These are phyloP conservation scores for Termitomyces sp. DNA, from an alignment of 768 basidiomycete genomes.

Conservation along the genomic window DNA sequence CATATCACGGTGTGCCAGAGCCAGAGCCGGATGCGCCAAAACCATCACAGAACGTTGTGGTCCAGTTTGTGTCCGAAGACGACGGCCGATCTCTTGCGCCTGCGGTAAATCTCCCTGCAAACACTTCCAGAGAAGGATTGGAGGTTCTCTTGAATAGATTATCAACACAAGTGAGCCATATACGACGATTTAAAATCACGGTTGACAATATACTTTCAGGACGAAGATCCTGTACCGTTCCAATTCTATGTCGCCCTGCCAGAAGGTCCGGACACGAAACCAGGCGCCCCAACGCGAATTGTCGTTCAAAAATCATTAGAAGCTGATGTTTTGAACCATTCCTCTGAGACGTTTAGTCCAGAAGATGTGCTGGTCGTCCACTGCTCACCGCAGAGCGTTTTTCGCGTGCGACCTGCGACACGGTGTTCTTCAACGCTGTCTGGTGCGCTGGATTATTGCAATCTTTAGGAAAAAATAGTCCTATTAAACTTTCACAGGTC, in stretches of 20 bases:
- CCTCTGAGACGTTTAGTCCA: conserved; percentile 64
- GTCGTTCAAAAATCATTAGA: conserved; percentile 83
- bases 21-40: conserved; percentile 44
- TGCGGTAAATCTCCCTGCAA: conserved; percentile 83
- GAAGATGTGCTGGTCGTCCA: conserved; percentile 87
- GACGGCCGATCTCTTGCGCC: conserved; percentile 80
- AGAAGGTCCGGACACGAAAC: conserved; percentile 37
- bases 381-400: conserved; percentile 95
- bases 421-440: conserved; percentile 90
- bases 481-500: conserved; percentile 46
- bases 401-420: conserved; percentile 89
- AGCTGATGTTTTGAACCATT: conserved; percentile 69
- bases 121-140: conserved; percentile 76
- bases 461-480: background rate
- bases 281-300: conserved; percentile 67
- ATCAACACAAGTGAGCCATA: conserved; percentile 54
- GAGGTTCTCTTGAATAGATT: conserved; percentile 89
- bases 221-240: conserved; percentile 90
- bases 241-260: conserved; percentile 82
- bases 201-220: conserved; percentile 31
- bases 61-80: conserved; percentile 90
- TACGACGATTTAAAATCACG: conserved; percentile 3
- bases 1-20: conserved; percentile 68
- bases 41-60: conserved; percentile 64
- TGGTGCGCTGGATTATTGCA: conserved; percentile 35